These are phyloP conservation scores for Nakaseomyces nivariensis DNA, from an alignment of 1,139 yeast species.

Conservation along the genomic window DNA sequence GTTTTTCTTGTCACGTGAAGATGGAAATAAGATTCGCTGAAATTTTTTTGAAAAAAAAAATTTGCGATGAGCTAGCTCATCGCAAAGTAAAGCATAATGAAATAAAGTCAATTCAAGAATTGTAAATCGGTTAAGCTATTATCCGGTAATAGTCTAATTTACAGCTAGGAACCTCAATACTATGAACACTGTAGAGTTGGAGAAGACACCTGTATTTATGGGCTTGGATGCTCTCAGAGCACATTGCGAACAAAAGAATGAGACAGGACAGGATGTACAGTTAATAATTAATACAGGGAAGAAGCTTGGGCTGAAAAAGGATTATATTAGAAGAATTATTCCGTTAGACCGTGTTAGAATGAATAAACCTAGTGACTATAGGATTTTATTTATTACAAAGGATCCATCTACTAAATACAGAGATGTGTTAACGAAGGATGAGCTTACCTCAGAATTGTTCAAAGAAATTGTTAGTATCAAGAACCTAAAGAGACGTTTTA, in stretches of 20 bases:
- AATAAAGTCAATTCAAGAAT: too few relatives aligned
- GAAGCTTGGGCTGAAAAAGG: conserved; percentile 41
- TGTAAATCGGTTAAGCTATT: background rate
- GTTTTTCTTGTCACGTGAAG: too few relatives aligned
- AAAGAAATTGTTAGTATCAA: conserved; percentile 49
- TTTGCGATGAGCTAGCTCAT: background rate
- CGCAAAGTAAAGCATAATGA: too few relatives aligned
- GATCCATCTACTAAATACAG: conserved; percentile 56
- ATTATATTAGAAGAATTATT: conserved; percentile 54
- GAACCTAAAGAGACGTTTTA: conserved; percentile 41
- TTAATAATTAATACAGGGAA: conserved; percentile 45
- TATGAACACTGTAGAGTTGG: background rate
- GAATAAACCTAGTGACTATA: conserved; percentile 38
- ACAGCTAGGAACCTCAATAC: background rate
- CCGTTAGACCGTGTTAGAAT: conserved; percentile 44
- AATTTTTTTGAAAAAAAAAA: too few relatives aligned
- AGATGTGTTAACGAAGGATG: conserved; percentile 33
- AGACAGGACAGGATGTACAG: conserved; percentile 31
- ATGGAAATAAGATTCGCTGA: too few relatives aligned
- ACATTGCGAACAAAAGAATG: conserved; percentile 18
- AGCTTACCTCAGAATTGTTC: conserved; percentile 50
- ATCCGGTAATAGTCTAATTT: background rate
- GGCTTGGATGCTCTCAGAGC: conserved; percentile 19
- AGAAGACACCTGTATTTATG: conserved; percentile 7
- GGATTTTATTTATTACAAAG: conserved; percentile 53